Base-by-base conservation (phyloP, 1,284 basidiomycete genomes). In the Naganishia sp. region DNA sequence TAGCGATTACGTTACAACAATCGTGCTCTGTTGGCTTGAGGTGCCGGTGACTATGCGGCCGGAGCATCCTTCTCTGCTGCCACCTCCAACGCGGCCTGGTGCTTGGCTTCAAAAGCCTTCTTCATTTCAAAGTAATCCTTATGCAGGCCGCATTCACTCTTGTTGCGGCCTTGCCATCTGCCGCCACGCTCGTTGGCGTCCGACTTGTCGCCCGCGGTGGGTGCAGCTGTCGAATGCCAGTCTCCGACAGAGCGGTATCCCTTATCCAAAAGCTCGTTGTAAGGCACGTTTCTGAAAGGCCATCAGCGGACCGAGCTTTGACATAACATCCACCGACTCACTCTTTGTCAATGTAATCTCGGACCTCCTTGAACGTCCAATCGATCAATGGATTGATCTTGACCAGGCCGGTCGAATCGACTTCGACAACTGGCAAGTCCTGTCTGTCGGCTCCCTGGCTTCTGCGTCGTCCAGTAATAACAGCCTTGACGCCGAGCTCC, bases 191-290 rank as follows among this genome's bases (percentile, higher is more conserved):
- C 95, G 2, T 84, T 86, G 18, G 68, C 69, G 15, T 75, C 76
- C 18, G 78, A 75, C 35, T 87, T 85, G 0, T 80, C 83, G 51
- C 87, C 87, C 6, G 78, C 77, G 63, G 78, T 77, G 3, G 82
- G 81, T 76, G 88, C 87, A 28, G 79, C 81, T 0, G 95, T 99
- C 70, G 92, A 94, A 81, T 99, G 96, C 90, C 93, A 95, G 80
- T 99, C 95, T 10, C 95, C 95, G 69, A 99, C 87, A 73, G 90
- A 93, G 73, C 88, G 89, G 83, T 98, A 99, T 1, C 95, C 95
- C 75, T 93, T 85, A 71, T 88, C 88, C 47, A 98, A 85, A 3
- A 99, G 84, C 69, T 86, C 87, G 82, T 99, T 98, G 72, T 88
- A 87, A 1, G 94, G 94, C 1, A 98, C 94, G 39, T 86, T 82